Percentiles rank a stretch among this genome's conserved stretches.
These are phyloP conservation scores for Stephania cephalantha DNA, from an alignment of 164 flowering plant genomes.

Conservation along the genomic window DNA sequence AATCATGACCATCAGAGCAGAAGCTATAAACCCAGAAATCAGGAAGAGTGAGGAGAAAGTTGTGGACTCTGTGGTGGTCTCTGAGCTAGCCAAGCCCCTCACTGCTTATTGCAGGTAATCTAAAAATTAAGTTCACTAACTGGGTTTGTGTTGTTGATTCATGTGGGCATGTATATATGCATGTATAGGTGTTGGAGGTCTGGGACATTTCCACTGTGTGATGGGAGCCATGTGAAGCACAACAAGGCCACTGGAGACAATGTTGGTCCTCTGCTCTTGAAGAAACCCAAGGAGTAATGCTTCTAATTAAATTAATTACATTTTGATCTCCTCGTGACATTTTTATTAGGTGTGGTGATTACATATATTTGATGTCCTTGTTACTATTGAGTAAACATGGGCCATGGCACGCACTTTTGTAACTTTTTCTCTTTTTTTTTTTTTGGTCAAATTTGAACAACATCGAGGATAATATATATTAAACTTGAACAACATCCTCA, in stretches of 20 bases:
- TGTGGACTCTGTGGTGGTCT: constrained; percentile 69
- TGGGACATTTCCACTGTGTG: constrained; percentile 85
- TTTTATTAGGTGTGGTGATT: background rate
- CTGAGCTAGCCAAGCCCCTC: constrained; percentile 80
- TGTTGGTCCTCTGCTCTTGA: constrained; percentile 85
- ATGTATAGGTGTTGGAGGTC: constrained; percentile 86
- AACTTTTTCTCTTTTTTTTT: too few relatives aligned
- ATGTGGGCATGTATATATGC: background rate
- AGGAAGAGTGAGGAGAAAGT: constrained; percentile 75
- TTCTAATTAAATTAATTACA: background rate
- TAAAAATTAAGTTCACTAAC: background rate
- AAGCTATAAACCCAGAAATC: constrained; percentile 64
- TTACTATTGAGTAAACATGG: background rate
- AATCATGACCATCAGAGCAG: constrained; percentile 37
- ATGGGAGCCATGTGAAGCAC: constrained; percentile 90
- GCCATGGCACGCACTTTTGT: too few relatives aligned
- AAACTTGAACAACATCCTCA: too few relatives aligned
- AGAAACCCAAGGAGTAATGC: constrained; percentile 26
- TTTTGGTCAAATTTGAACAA: too few relatives aligned
- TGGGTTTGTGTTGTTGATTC: background rate
- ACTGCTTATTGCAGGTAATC: constrained; percentile 86
- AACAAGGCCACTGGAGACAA: constrained; percentile 92
- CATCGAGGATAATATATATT: too few relatives aligned
- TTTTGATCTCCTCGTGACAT: background rate
- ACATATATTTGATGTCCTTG: background rate